These are phyloP conservation scores for Fallopia convolvulus DNA, from an alignment of 148 eudicot species.

Conservation along the genomic window DNA sequence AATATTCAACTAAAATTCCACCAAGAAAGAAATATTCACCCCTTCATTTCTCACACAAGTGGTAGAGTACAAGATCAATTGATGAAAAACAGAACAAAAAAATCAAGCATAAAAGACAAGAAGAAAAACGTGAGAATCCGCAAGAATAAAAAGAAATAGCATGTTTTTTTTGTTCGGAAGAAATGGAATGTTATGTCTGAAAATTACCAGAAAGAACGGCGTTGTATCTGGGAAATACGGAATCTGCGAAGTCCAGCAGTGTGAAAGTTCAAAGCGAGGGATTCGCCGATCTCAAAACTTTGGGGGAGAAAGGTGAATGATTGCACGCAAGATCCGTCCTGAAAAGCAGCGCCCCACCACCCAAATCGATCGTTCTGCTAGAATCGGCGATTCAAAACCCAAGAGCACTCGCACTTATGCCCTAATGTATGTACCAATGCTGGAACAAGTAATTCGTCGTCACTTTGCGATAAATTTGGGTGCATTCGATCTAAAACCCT, in stretches of 20 bases:
- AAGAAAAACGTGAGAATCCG: background rate
- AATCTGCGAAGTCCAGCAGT: background rate
- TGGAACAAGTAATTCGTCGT: background rate
- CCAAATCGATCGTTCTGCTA: background rate
- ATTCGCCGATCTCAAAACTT: slow-evolving; percentile 5
- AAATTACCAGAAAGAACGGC: slow-evolving; percentile 9
- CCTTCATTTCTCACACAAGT: too few relatives aligned
- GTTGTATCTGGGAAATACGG: background rate
- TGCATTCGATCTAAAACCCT: background rate
- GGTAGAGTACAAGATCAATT: background rate
- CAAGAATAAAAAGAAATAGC: background rate
- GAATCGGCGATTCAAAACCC: slow-evolving; percentile 5
- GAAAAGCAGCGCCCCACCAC: slow-evolving; percentile 10
- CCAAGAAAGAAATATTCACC: background rate
- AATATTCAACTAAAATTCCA: background rate
- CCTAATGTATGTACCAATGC: background rate
- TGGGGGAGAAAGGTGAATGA: background rate
- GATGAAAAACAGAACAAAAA: background rate
- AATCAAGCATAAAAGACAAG: background rate
- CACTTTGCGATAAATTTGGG: background rate
- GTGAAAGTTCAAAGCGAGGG: background rate
- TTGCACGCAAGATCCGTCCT: background rate
- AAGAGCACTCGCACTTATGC: background rate
- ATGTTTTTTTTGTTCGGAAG: background rate
- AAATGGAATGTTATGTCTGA: background rate